Evolutionary conservation across 768 basidiomycete genomes (phyloP), one percentile per base, ranked within the genome.

Genomic region (Tricholoma flavovirens): DNA sequence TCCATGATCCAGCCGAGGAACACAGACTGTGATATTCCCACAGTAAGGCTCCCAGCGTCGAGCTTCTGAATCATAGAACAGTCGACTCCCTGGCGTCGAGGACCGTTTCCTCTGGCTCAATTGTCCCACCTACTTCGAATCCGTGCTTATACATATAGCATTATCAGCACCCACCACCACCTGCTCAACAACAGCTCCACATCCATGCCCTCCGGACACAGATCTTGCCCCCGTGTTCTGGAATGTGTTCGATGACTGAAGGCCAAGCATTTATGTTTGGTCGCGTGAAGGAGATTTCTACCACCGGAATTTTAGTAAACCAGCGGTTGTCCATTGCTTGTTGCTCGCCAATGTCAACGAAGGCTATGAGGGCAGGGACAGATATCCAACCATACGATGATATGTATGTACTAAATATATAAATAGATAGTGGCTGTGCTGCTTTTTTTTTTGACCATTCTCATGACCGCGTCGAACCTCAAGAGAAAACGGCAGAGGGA

Each of bases 1-100:
- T 94, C 91, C 54, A 93, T 80, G n/a, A 40, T 40, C n/a, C 15
- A 40, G 38, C n/a, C 38, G 11, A 40, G 15, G 38, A 40, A 40
- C 11, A n/a, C n/a, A 40, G 38, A n/a, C 11, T 40, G 38, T 40
- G 38, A 40, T 40, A 40, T 40, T n/a, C 38, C 38, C 17, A 40
- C 38, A 5, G 38, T 40, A n/a, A 40, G 38, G 38, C 38, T 40
- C n/a, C 38, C 38, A 8, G n/a, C 15, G 15, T n/a, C 17, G 15
- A 40, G 15, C 38, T n/a, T 40, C 38, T 40, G 15, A 8, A 40
- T 11, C 5, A 17, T 40, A 5, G 15, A 17, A n/a, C 38, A 1
- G n/a, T 40, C 15, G 38, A 40, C n/a, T 40, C n/a, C 38, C n/a
- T 17, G 38, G 38, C 38, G n/a, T n/a, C 11, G 38, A n/a, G 6